Percentiles rank a stretch among this genome's conserved stretches.
Evolutionary conservation across 352 stramenopile genomes (phyloP).

Genomic region (Phytophthora pistaciae): DNA sequence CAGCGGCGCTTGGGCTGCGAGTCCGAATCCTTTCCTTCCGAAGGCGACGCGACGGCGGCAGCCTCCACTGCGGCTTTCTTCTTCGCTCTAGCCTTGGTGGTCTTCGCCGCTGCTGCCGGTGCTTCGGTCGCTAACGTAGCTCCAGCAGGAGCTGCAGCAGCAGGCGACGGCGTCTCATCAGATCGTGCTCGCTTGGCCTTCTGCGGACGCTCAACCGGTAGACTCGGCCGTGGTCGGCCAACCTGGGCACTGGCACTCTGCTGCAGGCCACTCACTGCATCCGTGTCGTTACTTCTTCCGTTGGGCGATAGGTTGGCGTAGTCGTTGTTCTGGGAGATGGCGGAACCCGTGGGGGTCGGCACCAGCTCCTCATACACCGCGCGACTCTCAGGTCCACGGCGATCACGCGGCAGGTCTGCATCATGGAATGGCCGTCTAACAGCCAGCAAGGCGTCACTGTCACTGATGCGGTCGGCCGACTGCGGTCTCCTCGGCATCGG

Average conservation of each 20-base stretch:
- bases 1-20: slow-evolving; percentile 69
- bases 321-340: slow-evolving; percentile 9
- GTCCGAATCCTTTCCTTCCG: slow-evolving; percentile 18
- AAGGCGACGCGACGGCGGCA: neutral
- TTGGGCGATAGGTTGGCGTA: slow-evolving; percentile 12
- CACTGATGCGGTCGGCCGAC: slow-evolving; percentile 7
- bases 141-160: slow-evolving; percentile 22
- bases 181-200: slow-evolving; percentile 22
- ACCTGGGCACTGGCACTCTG: slow-evolving; percentile 1
- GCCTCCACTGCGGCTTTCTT: slow-evolving; percentile 7
- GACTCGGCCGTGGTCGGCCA: slow-evolving; percentile 10
- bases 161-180: slow-evolving; percentile 9
- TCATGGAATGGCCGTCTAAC: slow-evolving; percentile 22
- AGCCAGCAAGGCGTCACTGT: slow-evolving; percentile 15
- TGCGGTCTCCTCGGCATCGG: slow-evolving; percentile 23
- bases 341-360: slow-evolving; percentile 5
- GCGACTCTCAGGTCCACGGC: slow-evolving; percentile 20
- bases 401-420: slow-evolving; percentile 25
- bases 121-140: slow-evolving; percentile 7
- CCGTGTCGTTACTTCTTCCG: neutral
- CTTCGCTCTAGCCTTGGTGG: slow-evolving; percentile 18
- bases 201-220: slow-evolving; percentile 9
- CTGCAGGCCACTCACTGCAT: neutral
- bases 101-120: neutral
- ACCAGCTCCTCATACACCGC: slow-evolving; percentile 36